Conservation (phyloP, 2,329 filamentous ascomycete species). For the Paracamarosporium sp. region DNA sequence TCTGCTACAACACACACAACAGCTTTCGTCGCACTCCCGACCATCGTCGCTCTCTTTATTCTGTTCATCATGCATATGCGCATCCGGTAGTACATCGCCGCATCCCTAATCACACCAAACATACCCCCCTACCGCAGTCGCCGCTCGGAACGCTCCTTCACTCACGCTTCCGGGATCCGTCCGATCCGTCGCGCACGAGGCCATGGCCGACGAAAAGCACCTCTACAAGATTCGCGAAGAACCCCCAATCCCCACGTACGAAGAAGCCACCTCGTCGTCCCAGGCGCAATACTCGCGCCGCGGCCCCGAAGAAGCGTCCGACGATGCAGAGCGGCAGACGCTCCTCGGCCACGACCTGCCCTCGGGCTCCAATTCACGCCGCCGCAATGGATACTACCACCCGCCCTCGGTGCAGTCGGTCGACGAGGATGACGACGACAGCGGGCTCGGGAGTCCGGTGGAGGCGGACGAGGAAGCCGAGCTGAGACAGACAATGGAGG, state of each 20-base stretch:
- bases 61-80: slow-evolving; percentile 34
- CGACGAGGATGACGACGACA: slow-evolving; percentile 49
- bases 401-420: slow-evolving; percentile 84
- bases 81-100: slow-evolving; percentile 23
- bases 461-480: slow-evolving; percentile 64
- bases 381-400: slow-evolving; percentile 64
- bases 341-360: slow-evolving; percentile 65
- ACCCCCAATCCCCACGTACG: slow-evolving; percentile 81
- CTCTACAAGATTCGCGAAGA: slow-evolving; percentile 53
- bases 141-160: slow-evolving; percentile 10
- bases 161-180: slow-evolving; percentile 17
- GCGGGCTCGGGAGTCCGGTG: slow-evolving; percentile 58
- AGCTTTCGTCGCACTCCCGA: not conserved
- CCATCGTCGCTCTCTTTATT: slow-evolving; percentile 21
- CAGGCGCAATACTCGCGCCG: slow-evolving; percentile 61
- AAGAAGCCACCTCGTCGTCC: slow-evolving; percentile 75
- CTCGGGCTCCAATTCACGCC: slow-evolving; percentile 24
- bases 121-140: slow-evolving; percentile 14
- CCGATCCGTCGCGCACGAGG: slow-evolving; percentile 15
- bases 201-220: slow-evolving; percentile 50
- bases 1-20: slow-evolving; percentile 6
- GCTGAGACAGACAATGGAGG: slow-evolving; percentile 81
- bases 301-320: slow-evolving; percentile 66
- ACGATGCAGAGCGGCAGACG: slow-evolving; percentile 78
- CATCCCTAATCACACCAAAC: slow-evolving; percentile 3